Conservation (phyloP, 2,329 filamentous ascomycete genomes). For the Immersiporthe knoxdaviesiana region DNA sequence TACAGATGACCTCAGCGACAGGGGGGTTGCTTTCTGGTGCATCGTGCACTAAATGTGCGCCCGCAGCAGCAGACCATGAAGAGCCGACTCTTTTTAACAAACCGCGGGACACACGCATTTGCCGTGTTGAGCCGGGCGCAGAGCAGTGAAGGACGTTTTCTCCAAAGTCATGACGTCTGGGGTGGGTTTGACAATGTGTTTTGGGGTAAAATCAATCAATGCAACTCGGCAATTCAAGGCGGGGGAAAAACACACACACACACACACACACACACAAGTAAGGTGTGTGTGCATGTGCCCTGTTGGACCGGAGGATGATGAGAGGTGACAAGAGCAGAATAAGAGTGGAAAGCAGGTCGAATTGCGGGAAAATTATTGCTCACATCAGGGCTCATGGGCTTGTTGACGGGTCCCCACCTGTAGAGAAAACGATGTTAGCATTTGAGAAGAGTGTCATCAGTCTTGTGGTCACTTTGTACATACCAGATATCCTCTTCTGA, state of each 20-base stretch:
- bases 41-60: constrained; percentile 5
- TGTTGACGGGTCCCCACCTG: constrained; percentile 94
- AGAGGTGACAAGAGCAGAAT: neutral
- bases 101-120: neutral
- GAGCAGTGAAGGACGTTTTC: neutral
- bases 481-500: constrained; percentile 90
- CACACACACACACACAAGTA: constrained; percentile 4
- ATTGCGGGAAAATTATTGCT: constrained; percentile 43
- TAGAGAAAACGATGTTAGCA: constrained; percentile 38
- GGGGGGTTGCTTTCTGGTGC: constrained; percentile 3
- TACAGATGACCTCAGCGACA: constrained; percentile 29
- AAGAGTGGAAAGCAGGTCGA: constrained; percentile 12
- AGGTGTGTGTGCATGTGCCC: neutral
- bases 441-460: neutral
- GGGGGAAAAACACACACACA: neutral
- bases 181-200: neutral
- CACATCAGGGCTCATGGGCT: constrained; percentile 97
- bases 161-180: constrained; percentile 30
- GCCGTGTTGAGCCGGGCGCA: neutral
- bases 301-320: neutral
- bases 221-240: constrained; percentile 22
- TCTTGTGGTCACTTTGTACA: neutral
- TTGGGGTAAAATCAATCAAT: neutral
- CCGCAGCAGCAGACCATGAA: neutral
- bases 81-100: neutral